phyloP scores from a whole-genome alignment of 345 rosid species.

The Eucalyptus caleyi region DNA sequence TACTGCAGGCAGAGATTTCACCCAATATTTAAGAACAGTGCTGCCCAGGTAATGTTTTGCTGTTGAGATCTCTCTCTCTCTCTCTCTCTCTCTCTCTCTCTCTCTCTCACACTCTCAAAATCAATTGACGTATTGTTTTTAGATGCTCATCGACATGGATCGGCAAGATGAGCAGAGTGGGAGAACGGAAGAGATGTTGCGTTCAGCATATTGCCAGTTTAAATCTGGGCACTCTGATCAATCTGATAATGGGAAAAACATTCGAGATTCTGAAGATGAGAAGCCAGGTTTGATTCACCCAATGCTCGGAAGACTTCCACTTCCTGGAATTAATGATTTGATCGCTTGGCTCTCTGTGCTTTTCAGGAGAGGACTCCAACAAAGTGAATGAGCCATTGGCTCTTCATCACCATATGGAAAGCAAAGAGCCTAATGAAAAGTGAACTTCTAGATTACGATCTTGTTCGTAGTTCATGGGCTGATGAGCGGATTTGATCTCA shows the following conservation, averaged over 20 bases:
- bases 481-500: background rate
- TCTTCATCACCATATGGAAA: background rate
- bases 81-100: background rate
- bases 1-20: slow-evolving; percentile 73
- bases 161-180: slow-evolving; percentile 51
- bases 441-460: background rate
- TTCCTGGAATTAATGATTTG: background rate
- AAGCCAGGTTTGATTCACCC: slow-evolving; percentile 15
- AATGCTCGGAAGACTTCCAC: background rate
- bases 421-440: background rate
- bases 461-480: background rate
- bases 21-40: slow-evolving; percentile 45
- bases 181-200: slow-evolving; percentile 39
- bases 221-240: background rate
- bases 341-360: background rate
- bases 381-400: background rate
- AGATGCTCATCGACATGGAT: slow-evolving; percentile 82
- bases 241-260: background rate
- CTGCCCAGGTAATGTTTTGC: slow-evolving; percentile 44
- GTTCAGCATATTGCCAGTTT: slow-evolving; percentile 61
- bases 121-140: background rate
- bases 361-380: slow-evolving; percentile 9
- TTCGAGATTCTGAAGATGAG: slow-evolving; percentile 2
- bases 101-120: too few relatives aligned
- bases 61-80: background rate